A percentile compares a stretch with the other conserved stretches of the same genome.
phyloP scores from a whole-genome alignment of 108 stramenopile species.

The Seminavis robusta region DNA sequence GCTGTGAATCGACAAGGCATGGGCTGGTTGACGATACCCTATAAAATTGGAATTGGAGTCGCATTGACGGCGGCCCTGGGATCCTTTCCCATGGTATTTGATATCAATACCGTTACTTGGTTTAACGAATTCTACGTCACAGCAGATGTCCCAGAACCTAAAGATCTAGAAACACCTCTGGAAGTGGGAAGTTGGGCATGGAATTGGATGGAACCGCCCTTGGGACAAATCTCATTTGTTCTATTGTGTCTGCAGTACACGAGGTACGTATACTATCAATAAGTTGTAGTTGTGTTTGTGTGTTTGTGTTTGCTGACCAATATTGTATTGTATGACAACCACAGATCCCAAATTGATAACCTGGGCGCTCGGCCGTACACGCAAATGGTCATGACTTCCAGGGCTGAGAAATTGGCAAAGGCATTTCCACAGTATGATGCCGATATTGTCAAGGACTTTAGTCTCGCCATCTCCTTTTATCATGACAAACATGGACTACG shows the following conservation, averaged over 20 bases:
- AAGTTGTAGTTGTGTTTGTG: too few relatives aligned
- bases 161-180: constrained; percentile 78
- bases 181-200: constrained; percentile 83
- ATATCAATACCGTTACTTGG: constrained; percentile 56
- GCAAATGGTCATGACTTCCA: constrained; percentile 22
- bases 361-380: constrained; percentile 81
- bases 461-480: too few relatives aligned
- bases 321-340: too few relatives aligned
- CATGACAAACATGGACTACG: too few relatives aligned
- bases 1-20: constrained; percentile 54
- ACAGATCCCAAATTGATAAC: constrained; percentile 76
- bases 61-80: constrained; percentile 44
- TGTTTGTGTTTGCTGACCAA: too few relatives aligned
- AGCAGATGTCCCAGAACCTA: constrained; percentile 65
- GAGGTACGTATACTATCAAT: too few relatives aligned
- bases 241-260: constrained; percentile 73
- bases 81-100: constrained; percentile 75
- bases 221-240: constrained; percentile 79
- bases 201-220: constrained; percentile 86
- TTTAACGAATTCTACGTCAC: constrained; percentile 86
- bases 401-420: constrained; percentile 29
- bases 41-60: constrained; percentile 57
- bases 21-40: constrained; percentile 50
- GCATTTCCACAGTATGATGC: constrained; percentile 57
- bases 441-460: too few relatives aligned